A percentile compares a stretch with the other conserved stretches of the same genome.
Conservation (phyloP, 139 green algal species). For the Chlamydomonas eustigma region DNA sequence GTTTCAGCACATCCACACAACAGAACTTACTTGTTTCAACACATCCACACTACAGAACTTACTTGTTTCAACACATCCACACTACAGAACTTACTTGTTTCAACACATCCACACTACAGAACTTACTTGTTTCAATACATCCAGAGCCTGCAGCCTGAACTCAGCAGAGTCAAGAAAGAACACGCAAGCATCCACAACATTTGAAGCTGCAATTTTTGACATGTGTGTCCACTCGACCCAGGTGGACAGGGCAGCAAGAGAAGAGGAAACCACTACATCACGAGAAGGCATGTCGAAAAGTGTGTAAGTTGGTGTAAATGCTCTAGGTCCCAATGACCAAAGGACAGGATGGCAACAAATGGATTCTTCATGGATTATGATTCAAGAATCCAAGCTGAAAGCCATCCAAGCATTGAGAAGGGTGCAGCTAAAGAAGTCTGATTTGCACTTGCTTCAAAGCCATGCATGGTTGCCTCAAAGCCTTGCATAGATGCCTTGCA, state of each 20-base stretch:
- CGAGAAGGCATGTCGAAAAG: background rate
- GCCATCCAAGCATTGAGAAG: too few species aligned
- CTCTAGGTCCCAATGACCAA: background rate
- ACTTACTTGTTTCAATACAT: conserved; percentile 50
- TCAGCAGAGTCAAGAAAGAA: conserved; percentile 36
- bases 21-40: too few species aligned
- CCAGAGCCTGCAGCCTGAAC: conserved; percentile 54
- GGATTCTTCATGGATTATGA: background rate
- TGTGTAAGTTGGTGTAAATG: background rate
- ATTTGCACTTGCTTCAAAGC: too few species aligned
- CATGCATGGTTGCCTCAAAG: too few species aligned
- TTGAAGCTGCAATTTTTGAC: conserved; percentile 32
- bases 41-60: too few species aligned
- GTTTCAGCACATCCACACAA: too few species aligned
- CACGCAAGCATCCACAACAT: conserved; percentile 2
- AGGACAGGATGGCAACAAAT: too few species aligned
- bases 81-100: too few species aligned
- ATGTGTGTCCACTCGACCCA: conserved; percentile 74
- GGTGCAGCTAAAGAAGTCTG: too few species aligned
- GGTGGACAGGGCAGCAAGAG: conserved; percentile 21
- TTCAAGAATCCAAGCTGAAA: background rate
- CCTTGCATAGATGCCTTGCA: too few species aligned
- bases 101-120: too few species aligned
- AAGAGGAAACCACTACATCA: conserved; percentile 7
- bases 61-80: too few species aligned